Evolutionary conservation across 352 stramenopile species (phyloP).

Genomic region (Phytophthora sp.): DNA sequence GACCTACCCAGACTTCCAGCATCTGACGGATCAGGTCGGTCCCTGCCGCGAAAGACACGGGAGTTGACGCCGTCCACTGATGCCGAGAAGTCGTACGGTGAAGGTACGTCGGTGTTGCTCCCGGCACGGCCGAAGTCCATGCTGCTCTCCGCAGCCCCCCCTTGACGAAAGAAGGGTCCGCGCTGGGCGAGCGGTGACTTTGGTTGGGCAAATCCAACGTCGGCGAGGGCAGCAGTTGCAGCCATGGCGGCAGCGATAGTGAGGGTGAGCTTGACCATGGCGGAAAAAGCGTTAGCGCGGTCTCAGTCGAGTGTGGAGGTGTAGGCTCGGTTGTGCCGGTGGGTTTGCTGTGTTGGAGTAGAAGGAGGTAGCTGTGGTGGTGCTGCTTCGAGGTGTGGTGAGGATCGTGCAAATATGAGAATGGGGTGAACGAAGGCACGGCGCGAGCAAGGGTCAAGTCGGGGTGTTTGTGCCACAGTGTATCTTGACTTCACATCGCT

Average conservation of each 20-base stretch:
- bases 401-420: neutral
- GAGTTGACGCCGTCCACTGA: neutral
- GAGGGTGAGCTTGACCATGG: conserved; percentile 2
- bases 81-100: neutral
- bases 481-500: too few species aligned
- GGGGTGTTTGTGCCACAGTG: too few species aligned
- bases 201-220: neutral
- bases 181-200: neutral
- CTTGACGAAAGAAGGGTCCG: neutral
- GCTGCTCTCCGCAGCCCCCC: neutral
- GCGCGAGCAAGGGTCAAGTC: too few species aligned
- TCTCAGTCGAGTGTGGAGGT: too few species aligned
- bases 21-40: neutral
- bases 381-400: conserved; percentile 2
- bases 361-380: too few species aligned
- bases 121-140: neutral
- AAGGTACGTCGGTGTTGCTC: too few species aligned
- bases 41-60: neutral
- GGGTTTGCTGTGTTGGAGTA: neutral
- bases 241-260: neutral
- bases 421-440: neutral
- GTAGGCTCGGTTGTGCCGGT: neutral
- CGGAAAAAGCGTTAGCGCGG: too few species aligned
- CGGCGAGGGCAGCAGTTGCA: neutral
- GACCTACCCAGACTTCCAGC: too few species aligned